These are phyloP conservation scores for Candida sp. DNA, from an alignment of 1,139 yeast species.

Conservation along the genomic window DNA sequence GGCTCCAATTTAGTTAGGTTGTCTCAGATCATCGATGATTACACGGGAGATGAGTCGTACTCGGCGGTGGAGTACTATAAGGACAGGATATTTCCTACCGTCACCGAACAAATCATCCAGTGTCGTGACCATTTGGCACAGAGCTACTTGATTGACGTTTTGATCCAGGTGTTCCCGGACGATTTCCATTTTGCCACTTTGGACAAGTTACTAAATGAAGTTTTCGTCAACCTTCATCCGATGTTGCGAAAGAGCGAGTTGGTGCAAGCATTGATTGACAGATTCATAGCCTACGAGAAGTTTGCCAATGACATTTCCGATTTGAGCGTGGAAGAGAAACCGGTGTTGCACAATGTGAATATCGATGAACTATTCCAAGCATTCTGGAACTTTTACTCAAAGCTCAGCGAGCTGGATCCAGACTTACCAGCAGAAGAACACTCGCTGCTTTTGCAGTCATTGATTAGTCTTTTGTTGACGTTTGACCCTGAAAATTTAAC, in stretches of 20 bases:
- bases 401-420: conserved; percentile 59
- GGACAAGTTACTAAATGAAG: conserved; percentile 65
- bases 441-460: conserved; percentile 65
- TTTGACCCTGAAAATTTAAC: conserved; percentile 68
- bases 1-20: conserved; percentile 92
- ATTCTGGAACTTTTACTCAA: conserved; percentile 69
- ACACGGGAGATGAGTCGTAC: conserved; percentile 52
- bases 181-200: conserved; percentile 85
- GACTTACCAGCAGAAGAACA: conserved; percentile 70
- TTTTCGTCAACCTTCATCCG: conserved; percentile 68
- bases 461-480: conserved; percentile 64
- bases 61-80: conserved; percentile 55
- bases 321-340: conserved; percentile 2
- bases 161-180: conserved; percentile 94
- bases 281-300: conserved; percentile 65
- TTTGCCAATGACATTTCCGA: conserved; percentile 23
- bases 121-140: conserved; percentile 94
- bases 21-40: conserved; percentile 83
- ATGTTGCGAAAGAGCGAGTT: conserved; percentile 70
- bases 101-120: conserved; percentile 90
- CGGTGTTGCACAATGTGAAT: conserved; percentile 4
- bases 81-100: conserved; percentile 70
- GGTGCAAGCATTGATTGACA: conserved; percentile 69
- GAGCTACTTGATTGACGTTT: conserved; percentile 85
- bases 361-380: conserved; percentile 48